Base-by-base conservation (phyloP, 345 rosid genomes). In the Gossypium turneri region DNA sequence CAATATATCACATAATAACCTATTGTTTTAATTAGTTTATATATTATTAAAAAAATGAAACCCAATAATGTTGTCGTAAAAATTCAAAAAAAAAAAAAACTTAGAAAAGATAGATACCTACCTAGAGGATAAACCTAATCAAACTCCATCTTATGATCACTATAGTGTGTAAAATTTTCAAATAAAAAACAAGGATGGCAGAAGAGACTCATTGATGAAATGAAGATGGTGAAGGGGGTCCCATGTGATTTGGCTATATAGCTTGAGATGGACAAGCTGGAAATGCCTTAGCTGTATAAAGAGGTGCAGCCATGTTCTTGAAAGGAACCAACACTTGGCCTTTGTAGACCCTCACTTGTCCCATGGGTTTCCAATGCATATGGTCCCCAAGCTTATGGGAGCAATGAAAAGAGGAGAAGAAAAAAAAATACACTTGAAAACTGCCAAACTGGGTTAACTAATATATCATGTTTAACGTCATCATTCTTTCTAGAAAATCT, bases 381-480 rank as follows among this genome's bases (percentile, higher is more conserved):
- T 74, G 85, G 87, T 80, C 85, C 83, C 82, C 60, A 12, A 73
- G 68, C 79, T 76, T 60, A 61, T 20, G 44, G 86, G 85, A 83
- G 64, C 79, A 74, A 15, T 22, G 29, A 16, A 5, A 15, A n/a
- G 56, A 52, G 17, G 56, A 51, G 16, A n/a, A 51, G 4, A 16
- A 5, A 19, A 56, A 19, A 11, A 9, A 19, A 9, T 8, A 56
- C 12, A 55, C 5, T 43, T 19, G 2, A 9, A 19, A 7, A 55
- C 24, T 55, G 59, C 27, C 25, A 10, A 3, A 58, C 13, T 41
- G 11, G 7, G 2, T 4, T 4, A 13, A 15, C n/a, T 12, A 4
- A 8, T 34, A 44, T 19, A 11, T 44, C n/a, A 12, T 7, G 12
- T 45, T 45, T 10, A 34, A 45, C 5, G 9, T n/a, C 50, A 11